Base-by-base conservation (phyloP, 2,329 filamentous ascomycete genomes). In the Alternaria brassicicola region DNA sequence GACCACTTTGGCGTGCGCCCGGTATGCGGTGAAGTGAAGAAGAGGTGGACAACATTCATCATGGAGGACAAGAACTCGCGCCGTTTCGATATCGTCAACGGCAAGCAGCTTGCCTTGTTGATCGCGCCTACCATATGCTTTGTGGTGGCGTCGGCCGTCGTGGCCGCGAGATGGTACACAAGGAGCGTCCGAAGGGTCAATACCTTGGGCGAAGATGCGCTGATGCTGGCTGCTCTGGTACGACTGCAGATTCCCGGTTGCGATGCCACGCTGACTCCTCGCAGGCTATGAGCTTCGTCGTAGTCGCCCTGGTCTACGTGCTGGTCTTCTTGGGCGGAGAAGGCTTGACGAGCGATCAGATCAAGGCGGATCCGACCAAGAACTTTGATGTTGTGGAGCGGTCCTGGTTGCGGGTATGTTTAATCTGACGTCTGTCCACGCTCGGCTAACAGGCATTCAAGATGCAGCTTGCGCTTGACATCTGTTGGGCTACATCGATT, bases 401-500 rank as follows among this genome's bases (percentile, higher is more conserved):
- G n/a, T 62, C 41, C n/a, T 63, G 63, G 63, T 28, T 64, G 25
- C 39, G 57, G 33, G 56, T 64, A 59, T 28, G 56, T 57, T 7
- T 25, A 17, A 38, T 9, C 19, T 15, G 13, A 9, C 19, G 13
- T 6, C 13, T 15, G 8, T 47, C 8, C 6, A 13, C n/a, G 9
- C 9, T 35, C n/a, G 26, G 43, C 59, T 63, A 47, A 64, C 35
- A 19, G 10, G 19, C 2, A 8, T 23, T 7, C 35, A 52, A 68
- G 64, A 62, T 63, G 23, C 64, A 68, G 58, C 65, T 68, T 39
- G 60, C 64, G 28, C 53, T 68, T 47, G 64, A 68, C 28, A 60
- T 62, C 19, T 68, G 64, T 55, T 68, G 65, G 65, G 64, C 63
- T 30, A 65, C 62, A 12, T 66, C 65, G 9, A 49, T 68, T 42